Evolutionary conservation across 257 asterid genomes (phyloP).

Genomic region (Echites panduratus): DNA sequence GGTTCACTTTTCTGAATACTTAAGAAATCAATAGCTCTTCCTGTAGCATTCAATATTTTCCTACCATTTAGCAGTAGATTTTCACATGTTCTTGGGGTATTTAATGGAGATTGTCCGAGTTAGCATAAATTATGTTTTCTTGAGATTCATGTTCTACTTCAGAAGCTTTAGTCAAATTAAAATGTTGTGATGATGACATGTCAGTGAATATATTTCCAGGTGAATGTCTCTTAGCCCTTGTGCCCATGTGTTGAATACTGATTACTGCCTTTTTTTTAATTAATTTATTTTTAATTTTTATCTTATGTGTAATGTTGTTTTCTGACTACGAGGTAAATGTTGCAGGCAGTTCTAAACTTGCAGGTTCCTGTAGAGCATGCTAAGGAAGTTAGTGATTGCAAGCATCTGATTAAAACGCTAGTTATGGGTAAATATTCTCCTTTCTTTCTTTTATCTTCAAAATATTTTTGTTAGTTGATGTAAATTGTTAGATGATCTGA

Average conservation of each 20-base stretch:
- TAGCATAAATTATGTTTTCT: background rate
- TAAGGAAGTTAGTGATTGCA: conserved; percentile 96
- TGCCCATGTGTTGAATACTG: background rate
- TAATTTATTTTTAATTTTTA: background rate
- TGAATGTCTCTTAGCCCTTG: background rate
- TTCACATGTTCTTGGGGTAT: background rate
- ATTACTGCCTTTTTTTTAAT: background rate
- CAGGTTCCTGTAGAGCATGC: conserved; percentile 81
- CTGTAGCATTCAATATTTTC: background rate
- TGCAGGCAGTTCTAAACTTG: conserved; percentile 88
- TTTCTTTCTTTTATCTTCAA: conserved; percentile 4
- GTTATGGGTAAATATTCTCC: conserved; percentile 74
- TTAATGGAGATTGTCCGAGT: background rate
- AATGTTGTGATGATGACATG: background rate
- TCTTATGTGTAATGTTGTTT: conserved; percentile 12
- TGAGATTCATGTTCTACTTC: background rate
- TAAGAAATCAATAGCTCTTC: background rate
- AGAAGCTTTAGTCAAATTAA: background rate
- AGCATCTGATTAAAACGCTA: conserved; percentile 94
- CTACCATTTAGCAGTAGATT: too few relatives aligned
- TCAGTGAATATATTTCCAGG: background rate
- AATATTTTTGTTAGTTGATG: background rate
- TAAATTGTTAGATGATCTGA: background rate
- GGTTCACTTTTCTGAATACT: background rate
- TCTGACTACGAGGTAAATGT: conserved; percentile 24